These are phyloP conservation scores for Coemansia erecta DNA, from an alignment of 192 early-diverging fungal genomes.

Conservation along the genomic window DNA sequence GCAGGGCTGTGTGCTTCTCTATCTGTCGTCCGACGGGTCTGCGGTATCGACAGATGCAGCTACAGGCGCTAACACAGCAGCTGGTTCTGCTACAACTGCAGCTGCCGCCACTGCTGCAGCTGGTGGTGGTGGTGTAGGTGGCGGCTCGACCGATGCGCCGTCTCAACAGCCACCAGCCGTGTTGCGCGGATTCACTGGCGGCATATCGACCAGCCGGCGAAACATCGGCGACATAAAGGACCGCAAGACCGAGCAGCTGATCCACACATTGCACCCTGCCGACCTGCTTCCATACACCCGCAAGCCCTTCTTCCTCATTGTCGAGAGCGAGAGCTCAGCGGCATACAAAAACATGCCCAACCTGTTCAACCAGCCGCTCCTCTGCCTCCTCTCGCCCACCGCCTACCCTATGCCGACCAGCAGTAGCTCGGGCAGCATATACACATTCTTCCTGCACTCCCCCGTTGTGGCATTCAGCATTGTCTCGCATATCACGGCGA, in stretches of 20 bases:
- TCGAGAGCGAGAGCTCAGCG: constrained; percentile 86
- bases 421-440: constrained; percentile 79
- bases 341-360: constrained; percentile 86
- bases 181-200: constrained; percentile 40
- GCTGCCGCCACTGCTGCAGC: no score
- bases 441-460: constrained; percentile 91
- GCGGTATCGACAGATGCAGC: constrained; percentile 1
- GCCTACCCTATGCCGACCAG: constrained; percentile 79
- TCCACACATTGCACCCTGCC: constrained; percentile 81
- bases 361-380: constrained; percentile 83
- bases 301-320: constrained; percentile 90
- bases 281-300: constrained; percentile 94
- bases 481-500: constrained; percentile 28
- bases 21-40: constrained; percentile 87
- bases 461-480: constrained; percentile 88
- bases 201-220: constrained; percentile 47
- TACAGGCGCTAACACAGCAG: no score
- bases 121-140: no score
- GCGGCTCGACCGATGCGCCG: background rate
- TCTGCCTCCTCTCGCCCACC: constrained; percentile 85
- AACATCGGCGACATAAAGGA: constrained; percentile 31
- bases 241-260: constrained; percentile 45
- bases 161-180: constrained; percentile 8
- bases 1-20: constrained; percentile 82
- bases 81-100: no score